Evolutionary conservation across 345 rosid species (phyloP).

Genomic region (Mallotus nudiflorus): DNA sequence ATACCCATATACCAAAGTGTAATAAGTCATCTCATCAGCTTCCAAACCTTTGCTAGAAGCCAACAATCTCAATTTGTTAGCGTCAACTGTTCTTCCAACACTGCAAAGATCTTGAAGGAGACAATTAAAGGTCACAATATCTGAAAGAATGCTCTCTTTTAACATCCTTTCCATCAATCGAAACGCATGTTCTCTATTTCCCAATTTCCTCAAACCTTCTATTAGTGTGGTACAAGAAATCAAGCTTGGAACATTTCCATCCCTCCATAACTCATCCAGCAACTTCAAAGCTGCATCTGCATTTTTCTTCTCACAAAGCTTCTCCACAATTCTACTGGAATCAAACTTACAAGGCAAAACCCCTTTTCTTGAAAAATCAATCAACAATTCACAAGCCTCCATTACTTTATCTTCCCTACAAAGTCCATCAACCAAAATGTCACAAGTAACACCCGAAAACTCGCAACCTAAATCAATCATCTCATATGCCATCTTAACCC

Average conservation of each 20-base stretch:
- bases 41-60: conserved; percentile 66
- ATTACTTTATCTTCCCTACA: conserved; percentile 46
- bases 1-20: conserved; percentile 63
- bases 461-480: conserved; percentile 65
- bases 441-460: conserved; percentile 71
- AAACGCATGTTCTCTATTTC: conserved; percentile 49
- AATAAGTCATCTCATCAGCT: conserved; percentile 51
- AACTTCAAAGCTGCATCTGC: conserved; percentile 53
- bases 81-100: conserved; percentile 50
- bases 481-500: conserved; percentile 72
- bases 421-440: conserved; percentile 78
- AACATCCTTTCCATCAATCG: conserved; percentile 67
- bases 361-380: conserved; percentile 54
- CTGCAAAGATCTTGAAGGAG: conserved; percentile 71
- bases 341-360: conserved; percentile 65
- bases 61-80: conserved; percentile 61
- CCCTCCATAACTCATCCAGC: conserved; percentile 60
- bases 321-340: conserved; percentile 53
- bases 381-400: conserved; percentile 60
- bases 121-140: conserved; percentile 74
- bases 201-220: conserved; percentile 72
- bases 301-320: conserved; percentile 49
- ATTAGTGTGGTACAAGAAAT: conserved; percentile 72
- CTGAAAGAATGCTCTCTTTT: conserved; percentile 54
- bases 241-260: conserved; percentile 56